A percentile compares a stretch with the other conserved stretches of the same genome.
Conservation (phyloP, 1,139 yeast species). For the Candida tetrigidarum region DNA sequence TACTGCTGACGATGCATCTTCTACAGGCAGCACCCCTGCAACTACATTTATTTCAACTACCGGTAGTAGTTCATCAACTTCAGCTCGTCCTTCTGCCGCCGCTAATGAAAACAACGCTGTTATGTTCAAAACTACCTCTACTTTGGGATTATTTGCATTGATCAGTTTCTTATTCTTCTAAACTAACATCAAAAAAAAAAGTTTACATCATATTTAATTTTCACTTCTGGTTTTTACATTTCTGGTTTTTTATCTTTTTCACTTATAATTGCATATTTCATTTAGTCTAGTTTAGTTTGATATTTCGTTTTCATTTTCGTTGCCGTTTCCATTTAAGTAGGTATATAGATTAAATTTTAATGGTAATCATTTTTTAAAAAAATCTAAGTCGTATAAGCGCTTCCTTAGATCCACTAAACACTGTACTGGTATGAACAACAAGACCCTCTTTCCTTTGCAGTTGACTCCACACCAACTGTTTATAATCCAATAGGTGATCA, state of each 20-base stretch:
- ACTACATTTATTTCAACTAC: constrained; percentile 5
- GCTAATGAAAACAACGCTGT: constrained; percentile 8
- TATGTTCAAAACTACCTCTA: constrained; percentile 3
- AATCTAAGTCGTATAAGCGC: too few species aligned
- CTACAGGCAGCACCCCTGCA: neutral
- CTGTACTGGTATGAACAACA: neutral
- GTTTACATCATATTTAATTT: neutral
- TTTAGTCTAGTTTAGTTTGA: neutral
- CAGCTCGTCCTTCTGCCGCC: constrained; percentile 1
- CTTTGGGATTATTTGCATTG: constrained; percentile 9
- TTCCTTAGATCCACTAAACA: too few species aligned
- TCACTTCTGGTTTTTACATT: neutral
- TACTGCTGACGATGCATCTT: neutral
- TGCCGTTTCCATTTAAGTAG: neutral
- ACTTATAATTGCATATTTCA: neutral
- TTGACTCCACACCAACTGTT: too few species aligned
- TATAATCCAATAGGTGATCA: too few species aligned
- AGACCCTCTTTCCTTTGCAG: too few species aligned
- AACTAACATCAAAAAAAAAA: neutral
- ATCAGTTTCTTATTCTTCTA: constrained; percentile 11
- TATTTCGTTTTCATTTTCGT: neutral
- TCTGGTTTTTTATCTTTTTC: neutral
- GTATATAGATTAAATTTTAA: neutral
- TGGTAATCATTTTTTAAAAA: too few species aligned
- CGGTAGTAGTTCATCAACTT: neutral